Percentiles rank a stretch among this genome's conserved stretches.
Evolutionary conservation across 352 stramenopile genomes (phyloP).

Genomic region (Globisporangium camurandrum): DNA sequence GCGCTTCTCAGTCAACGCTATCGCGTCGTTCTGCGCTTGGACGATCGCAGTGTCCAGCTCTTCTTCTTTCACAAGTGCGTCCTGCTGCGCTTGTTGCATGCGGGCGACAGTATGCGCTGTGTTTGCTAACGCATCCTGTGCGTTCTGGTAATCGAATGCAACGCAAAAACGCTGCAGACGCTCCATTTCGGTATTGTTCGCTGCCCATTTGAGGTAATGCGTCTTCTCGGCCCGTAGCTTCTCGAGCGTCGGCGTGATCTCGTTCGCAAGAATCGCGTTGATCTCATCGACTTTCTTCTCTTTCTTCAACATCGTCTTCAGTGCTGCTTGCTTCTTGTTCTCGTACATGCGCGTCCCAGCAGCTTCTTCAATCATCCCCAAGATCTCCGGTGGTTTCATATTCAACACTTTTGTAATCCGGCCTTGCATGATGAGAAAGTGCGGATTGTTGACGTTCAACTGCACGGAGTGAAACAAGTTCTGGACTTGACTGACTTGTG

Average conservation of each 20-base stretch:
- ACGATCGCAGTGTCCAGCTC: constrained; percentile 58
- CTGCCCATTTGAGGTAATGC: constrained; percentile 97
- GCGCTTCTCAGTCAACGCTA: constrained; percentile 57
- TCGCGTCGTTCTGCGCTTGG: constrained; percentile 82
- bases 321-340: constrained; percentile 96
- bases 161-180: constrained; percentile 95
- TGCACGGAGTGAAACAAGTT: constrained; percentile 99
- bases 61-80: constrained; percentile 44
- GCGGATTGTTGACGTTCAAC: constrained; percentile 99
- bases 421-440: constrained; percentile 99
- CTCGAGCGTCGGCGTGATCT: constrained; percentile 99
- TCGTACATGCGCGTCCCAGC: constrained; percentile 99
- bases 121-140: constrained; percentile 80
- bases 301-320: constrained; percentile 99
- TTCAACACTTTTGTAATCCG: constrained; percentile 99
- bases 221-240: constrained; percentile 95
- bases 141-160: constrained; percentile 92
- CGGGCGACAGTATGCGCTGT: constrained; percentile 84
- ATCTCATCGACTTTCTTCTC: constrained; percentile 99
- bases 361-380: constrained; percentile 99
- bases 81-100: constrained; percentile 82
- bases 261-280: constrained; percentile 95
- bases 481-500: constrained; percentile 96
- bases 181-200: constrained; percentile 98
- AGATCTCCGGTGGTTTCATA: constrained; percentile 99